Conservation (phyloP, 2,329 filamentous ascomycete species). For the Periconia sp. region DNA sequence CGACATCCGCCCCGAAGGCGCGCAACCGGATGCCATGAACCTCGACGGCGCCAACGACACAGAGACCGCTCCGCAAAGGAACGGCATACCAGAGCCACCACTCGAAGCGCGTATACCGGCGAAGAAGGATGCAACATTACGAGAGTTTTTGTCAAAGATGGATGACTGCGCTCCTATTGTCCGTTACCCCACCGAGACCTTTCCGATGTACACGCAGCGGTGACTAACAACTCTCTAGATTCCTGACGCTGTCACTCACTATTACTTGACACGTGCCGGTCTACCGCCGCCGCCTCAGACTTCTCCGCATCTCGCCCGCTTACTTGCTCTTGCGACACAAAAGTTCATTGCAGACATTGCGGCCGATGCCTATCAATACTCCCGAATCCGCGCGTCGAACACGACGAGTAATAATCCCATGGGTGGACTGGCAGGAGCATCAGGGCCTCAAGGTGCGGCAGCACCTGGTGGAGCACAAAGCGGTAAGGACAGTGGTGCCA, state of each 20-base stretch:
- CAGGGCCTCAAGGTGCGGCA: constrained; percentile 64
- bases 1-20: constrained; percentile 42
- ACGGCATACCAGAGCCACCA: constrained; percentile 47
- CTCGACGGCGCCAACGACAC: constrained; percentile 45
- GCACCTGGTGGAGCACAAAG: constrained; percentile 58
- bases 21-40: constrained; percentile 43
- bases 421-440: constrained; percentile 70
- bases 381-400: constrained; percentile 90
- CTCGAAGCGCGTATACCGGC: constrained; percentile 68
- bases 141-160: constrained; percentile 94
- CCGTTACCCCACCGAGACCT: constrained; percentile 42
- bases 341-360: constrained; percentile 99
- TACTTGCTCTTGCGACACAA: constrained; percentile 95
- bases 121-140: constrained; percentile 88
- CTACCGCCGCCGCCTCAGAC: constrained; percentile 91
- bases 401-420: constrained; percentile 89
- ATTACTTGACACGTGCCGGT: constrained; percentile 95
- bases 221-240: constrained; percentile 62
- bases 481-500: constrained; percentile 42
- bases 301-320: constrained; percentile 84
- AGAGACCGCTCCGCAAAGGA: constrained; percentile 29
- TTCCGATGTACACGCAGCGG: background rate
- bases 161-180: constrained; percentile 98
- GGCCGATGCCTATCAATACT: constrained; percentile 97
- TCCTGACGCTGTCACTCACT: constrained; percentile 94